Base-by-base conservation (phyloP, 192 early-diverging fungal genomes). In the Dimargaris verticillata region DNA sequence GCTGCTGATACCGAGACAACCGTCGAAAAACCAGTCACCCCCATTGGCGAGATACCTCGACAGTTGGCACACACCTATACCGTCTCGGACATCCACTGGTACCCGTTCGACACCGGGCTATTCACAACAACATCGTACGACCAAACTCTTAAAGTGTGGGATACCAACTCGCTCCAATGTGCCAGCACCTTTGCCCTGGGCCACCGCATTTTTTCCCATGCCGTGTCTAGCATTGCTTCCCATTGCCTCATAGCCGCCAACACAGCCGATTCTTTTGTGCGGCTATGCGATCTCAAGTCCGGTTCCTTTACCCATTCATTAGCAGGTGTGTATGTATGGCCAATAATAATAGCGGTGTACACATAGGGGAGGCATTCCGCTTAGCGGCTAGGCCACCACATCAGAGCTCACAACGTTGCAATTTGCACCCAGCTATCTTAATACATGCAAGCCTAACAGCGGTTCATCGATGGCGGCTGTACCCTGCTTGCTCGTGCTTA, bases 41-140 rank as follows among this genome's bases (percentile, higher is more conserved):
- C 71, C 5, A 22, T 53, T 22, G 66, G 42, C 2, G 61, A 64
- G 9, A 49, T 65, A 22, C 45, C 67, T 5, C 61, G 71, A 44
- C 66, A 62, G 1, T 44, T 50, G 6, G 74, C 80, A 4, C 89
- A 95, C 70, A 63, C 70, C 33, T 83, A 78, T 59, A 74, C 77
- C 7, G 73, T 95, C 3, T 81, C 89, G 5, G 73, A 73, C 45
- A 74, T 89, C 0, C 68, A 72, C 4, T 95, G 92, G 92, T 93
- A 86, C 64, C 83, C 88, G 4, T 74, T 80, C 47, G 89, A 93
- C 68, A 83, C 79, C 17, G 91, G 89, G 42, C 77, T 93, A 74
- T 93, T 93, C 68, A 81, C 83, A 0, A 85, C 81, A 1, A 79
- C 80, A 0, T 89, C 88, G 0, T 83, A 83, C 61, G 92, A 95